These are phyloP conservation scores for Ophiostoma australiae DNA, from an alignment of 2,329 filamentous ascomycete genomes.

Conservation along the genomic window DNA sequence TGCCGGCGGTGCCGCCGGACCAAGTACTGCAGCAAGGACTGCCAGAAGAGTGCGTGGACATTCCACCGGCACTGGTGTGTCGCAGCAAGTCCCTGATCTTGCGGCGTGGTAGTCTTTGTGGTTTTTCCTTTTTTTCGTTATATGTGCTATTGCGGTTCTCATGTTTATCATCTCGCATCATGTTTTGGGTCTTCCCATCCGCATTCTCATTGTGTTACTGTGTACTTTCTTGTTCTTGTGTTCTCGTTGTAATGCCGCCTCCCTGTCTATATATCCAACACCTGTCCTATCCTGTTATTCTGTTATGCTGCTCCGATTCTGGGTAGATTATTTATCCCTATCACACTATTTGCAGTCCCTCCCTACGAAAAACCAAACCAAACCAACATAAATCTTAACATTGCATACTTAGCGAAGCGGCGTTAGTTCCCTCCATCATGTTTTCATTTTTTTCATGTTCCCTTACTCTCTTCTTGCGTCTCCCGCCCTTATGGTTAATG, in stretches of 20 bases:
- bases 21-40: constrained; percentile 99
- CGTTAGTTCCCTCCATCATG: not conserved
- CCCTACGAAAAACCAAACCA: not conserved
- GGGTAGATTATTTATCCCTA: not conserved
- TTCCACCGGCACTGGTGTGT: constrained; percentile 98
- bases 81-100: constrained; percentile 53
- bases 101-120: not conserved
- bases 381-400: not conserved
- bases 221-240: not conserved
- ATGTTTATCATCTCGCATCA: not conserved
- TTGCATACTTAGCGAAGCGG: constrained; percentile 3
- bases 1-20: constrained; percentile 92
- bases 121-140: not conserved
- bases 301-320: not conserved
- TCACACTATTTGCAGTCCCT: not conserved
- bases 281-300: not conserved
- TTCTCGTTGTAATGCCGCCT: not conserved
- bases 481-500: not conserved
- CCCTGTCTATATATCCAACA: constrained; percentile 13
- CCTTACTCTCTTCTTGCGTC: not conserved
- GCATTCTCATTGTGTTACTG: not conserved
- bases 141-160: not conserved
- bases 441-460: not conserved
- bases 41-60: constrained; percentile 97
- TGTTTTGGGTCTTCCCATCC: not conserved